Conservation (phyloP, 768 basidiomycete species). For the Kwoniella bestiolae region DNA sequence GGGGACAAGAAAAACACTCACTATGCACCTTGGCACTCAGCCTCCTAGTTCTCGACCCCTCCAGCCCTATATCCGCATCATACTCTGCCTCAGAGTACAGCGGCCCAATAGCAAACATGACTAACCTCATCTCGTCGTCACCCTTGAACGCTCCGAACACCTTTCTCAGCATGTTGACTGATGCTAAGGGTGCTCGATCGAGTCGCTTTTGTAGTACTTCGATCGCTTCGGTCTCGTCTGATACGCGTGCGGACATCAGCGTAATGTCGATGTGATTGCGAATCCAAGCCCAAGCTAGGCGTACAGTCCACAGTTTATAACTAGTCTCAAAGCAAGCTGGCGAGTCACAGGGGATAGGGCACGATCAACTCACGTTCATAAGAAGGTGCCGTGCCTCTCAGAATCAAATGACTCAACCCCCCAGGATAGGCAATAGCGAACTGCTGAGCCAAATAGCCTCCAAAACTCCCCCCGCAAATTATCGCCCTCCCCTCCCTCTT, state of each 20-base stretch:
- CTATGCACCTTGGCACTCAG: slow-evolving; percentile 34
- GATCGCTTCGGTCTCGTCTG: slow-evolving; percentile 37
- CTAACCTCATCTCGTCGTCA: slow-evolving; percentile 33
- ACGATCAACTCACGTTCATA: slow-evolving; percentile 36
- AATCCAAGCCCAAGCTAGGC: too few species aligned
- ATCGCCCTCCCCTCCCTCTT: slow-evolving; percentile 11
- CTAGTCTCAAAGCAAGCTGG: too few species aligned
- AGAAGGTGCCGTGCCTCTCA: slow-evolving; percentile 32
- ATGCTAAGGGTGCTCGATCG: slow-evolving; percentile 23
- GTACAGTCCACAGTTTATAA: too few species aligned
- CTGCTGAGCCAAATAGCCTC: slow-evolving; percentile 29
- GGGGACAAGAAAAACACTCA: slow-evolving; percentile 7
- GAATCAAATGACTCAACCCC: slow-evolving; percentile 15
- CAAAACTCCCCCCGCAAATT: slow-evolving; percentile 37
- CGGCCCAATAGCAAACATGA: slow-evolving; percentile 34
- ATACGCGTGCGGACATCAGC: not conserved
- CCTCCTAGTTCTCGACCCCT: slow-evolving; percentile 19
- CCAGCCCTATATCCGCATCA: slow-evolving; percentile 28
- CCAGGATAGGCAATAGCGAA: slow-evolving; percentile 30
- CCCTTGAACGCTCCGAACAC: slow-evolving; percentile 30
- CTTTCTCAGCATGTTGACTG: slow-evolving; percentile 27
- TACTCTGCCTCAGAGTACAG: slow-evolving; percentile 31
- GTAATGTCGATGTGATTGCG: not conserved
- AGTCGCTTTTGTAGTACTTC: slow-evolving; percentile 24
- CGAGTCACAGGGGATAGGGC: too few species aligned